Conservation (phyloP, 2,329 filamentous ascomycete species). For the Claviceps pusilla region DNA sequence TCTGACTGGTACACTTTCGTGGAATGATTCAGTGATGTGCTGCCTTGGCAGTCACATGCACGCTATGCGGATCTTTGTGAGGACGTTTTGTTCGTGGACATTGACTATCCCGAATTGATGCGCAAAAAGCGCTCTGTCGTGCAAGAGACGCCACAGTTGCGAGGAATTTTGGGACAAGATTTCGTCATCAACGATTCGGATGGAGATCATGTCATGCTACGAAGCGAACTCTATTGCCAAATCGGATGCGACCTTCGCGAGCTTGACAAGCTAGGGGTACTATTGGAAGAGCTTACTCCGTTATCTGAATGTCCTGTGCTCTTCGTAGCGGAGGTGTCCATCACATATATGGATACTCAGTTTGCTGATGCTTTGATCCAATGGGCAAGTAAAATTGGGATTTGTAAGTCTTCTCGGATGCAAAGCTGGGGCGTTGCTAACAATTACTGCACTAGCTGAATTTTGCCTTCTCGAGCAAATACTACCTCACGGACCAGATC, state of each 20-base stretch:
- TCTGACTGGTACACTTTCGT: neutral
- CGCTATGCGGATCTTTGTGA: conserved; percentile 45
- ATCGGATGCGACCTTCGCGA: conserved; percentile 70
- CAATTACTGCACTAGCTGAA: conserved; percentile 34
- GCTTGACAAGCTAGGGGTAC: conserved; percentile 41
- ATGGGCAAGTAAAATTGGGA: conserved; percentile 59
- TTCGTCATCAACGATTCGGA: conserved; percentile 22
- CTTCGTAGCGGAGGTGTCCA: conserved; percentile 78
- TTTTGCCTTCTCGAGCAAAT: conserved; percentile 84
- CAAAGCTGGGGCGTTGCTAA: neutral
- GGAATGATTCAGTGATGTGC: conserved; percentile 49
- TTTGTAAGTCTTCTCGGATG: conserved; percentile 35
- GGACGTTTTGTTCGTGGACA: conserved; percentile 58
- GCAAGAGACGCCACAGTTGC: conserved; percentile 43
- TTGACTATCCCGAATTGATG: conserved; percentile 75
- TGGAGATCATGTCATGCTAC: conserved; percentile 37
- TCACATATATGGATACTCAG: conserved; percentile 72
- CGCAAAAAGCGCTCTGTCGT: conserved; percentile 57
- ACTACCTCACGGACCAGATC: conserved; percentile 58
- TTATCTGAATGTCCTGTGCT: conserved; percentile 48
- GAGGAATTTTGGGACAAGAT: conserved; percentile 18
- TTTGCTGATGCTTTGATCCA: conserved; percentile 59
- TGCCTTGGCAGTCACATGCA: conserved; percentile 69
- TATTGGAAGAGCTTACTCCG: conserved; percentile 44
- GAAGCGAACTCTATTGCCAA: conserved; percentile 58